A percentile compares a stretch with the other conserved stretches of the same genome.
Conservation (phyloP, 768 basidiomycete species). For the Botryobasidium botryosum region DNA sequence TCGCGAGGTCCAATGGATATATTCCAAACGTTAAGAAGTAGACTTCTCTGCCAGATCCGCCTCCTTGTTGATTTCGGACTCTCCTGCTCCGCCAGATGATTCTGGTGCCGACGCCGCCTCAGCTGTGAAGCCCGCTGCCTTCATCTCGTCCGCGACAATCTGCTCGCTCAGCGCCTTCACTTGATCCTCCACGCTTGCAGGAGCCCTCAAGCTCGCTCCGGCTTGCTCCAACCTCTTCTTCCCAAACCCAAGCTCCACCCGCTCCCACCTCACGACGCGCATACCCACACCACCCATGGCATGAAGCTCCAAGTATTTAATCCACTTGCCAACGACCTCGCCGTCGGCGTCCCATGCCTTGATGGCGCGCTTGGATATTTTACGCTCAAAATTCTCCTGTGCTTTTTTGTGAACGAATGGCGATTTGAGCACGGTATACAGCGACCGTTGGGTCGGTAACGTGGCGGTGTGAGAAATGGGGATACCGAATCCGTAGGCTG, state of each 20-base stretch:
- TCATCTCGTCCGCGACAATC: constrained; percentile 3
- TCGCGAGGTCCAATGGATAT: too few relatives aligned
- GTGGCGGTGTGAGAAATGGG: constrained; percentile 46
- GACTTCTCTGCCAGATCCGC: not conserved
- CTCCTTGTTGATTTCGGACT: not conserved
- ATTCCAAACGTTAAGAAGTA: not conserved
- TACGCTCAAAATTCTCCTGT: constrained; percentile 89
- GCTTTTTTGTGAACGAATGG: constrained; percentile 89
- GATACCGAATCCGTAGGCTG: constrained; percentile 71
- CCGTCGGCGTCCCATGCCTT: constrained; percentile 82
- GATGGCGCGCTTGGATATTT: constrained; percentile 66
- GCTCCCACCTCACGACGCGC: constrained; percentile 62
- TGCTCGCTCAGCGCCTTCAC: not conserved
- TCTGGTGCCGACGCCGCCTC: too few relatives aligned
- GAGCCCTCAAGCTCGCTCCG: constrained; percentile 4
- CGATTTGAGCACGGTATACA: constrained; percentile 73
- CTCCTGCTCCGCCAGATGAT: too few relatives aligned
- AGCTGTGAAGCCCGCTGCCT: not conserved
- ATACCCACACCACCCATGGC: constrained; percentile 77
- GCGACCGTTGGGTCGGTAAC: constrained; percentile 55
- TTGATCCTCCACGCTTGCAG: not conserved
- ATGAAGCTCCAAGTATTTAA: constrained; percentile 59
- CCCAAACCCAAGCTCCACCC: constrained; percentile 37
- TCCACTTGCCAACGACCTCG: constrained; percentile 63
- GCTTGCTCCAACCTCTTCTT: constrained; percentile 22